These are phyloP conservation scores for Catharanthus roseus DNA, from an alignment of 257 asterid genomes.

Conservation along the genomic window DNA sequence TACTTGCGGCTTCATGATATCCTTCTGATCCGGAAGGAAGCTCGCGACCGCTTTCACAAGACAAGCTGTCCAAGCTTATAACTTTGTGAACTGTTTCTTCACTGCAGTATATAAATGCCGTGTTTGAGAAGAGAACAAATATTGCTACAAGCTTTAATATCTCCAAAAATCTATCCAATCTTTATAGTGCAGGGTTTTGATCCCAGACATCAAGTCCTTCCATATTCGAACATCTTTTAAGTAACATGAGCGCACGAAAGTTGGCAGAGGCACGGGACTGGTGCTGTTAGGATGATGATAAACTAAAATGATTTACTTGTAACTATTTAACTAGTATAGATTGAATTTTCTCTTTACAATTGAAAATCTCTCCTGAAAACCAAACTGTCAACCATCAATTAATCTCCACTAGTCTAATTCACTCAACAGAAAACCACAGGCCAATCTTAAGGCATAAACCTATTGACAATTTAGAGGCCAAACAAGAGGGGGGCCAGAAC, in stretches of 20 bases:
- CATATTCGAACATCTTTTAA: background rate
- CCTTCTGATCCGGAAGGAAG: no score
- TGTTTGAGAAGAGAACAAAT: no score
- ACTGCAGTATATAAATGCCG: background rate
- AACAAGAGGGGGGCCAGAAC: background rate
- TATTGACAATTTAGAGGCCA: background rate
- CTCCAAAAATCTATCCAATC: background rate
- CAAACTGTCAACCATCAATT: background rate
- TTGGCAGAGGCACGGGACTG: background rate
- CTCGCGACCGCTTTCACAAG: no score
- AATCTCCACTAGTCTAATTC: background rate
- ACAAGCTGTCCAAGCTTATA: background rate
- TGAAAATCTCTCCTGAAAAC: background rate
- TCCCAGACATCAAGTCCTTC: background rate
- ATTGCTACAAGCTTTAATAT: background rate
- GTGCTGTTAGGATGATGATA: background rate
- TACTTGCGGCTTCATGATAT: no score
- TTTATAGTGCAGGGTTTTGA: background rate
- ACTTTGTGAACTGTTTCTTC: background rate
- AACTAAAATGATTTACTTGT: background rate
- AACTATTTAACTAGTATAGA: no score
- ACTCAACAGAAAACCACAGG: background rate
- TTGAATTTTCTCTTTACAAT: background rate
- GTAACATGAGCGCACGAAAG: background rate
- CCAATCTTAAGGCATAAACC: background rate